phyloP scores from a whole-genome alignment of 306 rosid species.

The Cicer yamashitae region DNA sequence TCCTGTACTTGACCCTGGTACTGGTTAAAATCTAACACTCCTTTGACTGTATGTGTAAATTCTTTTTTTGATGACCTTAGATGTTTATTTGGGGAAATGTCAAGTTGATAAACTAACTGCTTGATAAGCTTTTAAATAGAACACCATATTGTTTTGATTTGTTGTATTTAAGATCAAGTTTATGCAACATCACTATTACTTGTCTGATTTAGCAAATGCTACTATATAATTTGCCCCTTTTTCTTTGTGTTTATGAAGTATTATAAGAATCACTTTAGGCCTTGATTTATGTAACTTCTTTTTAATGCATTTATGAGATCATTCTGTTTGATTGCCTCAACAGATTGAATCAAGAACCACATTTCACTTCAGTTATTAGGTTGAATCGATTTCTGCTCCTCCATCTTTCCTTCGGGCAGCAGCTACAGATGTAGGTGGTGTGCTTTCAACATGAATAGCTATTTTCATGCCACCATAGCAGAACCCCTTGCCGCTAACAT shows the following conservation, averaged over 20 bases:
- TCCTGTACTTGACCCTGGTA: slow-evolving; percentile 81
- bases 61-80: slow-evolving; percentile 24
- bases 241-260: neutral
- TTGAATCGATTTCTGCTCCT: slow-evolving; percentile 22
- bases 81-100: slow-evolving; percentile 33
- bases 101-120: slow-evolving; percentile 14
- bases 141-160: neutral
- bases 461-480: slow-evolving; percentile 91
- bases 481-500: slow-evolving; percentile 85
- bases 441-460: slow-evolving; percentile 67
- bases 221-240: neutral
- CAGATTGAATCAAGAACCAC: slow-evolving; percentile 1
- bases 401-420: slow-evolving; percentile 43
- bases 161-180: neutral
- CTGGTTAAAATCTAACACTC: slow-evolving; percentile 51
- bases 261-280: slow-evolving; percentile 1
- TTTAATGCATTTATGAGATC: neutral
- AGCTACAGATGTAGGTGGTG: slow-evolving; percentile 74
- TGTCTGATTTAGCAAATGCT: neutral
- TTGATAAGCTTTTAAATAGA: slow-evolving; percentile 20
- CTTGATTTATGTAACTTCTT: neutral
- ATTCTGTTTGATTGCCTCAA: neutral
- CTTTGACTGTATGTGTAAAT: slow-evolving; percentile 22
- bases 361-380: neutral
- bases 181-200: neutral